Percentiles rank a stretch among this genome's conserved stretches.
Conservation (phyloP, 2,329 filamentous ascomycete genomes). For the Xylariaceae sp. region DNA sequence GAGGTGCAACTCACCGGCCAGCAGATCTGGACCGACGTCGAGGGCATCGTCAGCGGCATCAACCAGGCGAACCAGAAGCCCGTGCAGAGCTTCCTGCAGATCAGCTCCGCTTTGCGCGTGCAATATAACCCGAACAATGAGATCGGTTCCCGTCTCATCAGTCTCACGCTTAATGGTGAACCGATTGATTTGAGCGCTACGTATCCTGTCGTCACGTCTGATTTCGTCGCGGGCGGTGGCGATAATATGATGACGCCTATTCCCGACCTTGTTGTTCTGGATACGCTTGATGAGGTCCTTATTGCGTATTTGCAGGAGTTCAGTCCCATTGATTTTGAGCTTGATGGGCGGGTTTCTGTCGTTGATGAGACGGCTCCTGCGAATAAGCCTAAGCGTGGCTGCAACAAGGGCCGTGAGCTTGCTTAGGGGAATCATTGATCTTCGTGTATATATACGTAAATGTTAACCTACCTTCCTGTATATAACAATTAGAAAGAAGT, state of each 20-base stretch:
- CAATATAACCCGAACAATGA: slow-evolving; percentile 50
- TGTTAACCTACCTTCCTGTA: too few species aligned
- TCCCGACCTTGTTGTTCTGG: slow-evolving; percentile 38
- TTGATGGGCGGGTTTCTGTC: slow-evolving; percentile 42
- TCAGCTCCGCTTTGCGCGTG: slow-evolving; percentile 52
- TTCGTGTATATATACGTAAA: neutral
- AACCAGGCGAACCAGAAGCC: slow-evolving; percentile 50
- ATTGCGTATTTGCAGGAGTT: slow-evolving; percentile 43
- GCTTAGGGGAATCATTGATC: too few species aligned
- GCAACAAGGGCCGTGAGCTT: too few species aligned
- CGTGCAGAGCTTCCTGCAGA: slow-evolving; percentile 56
- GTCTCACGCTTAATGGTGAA: slow-evolving; percentile 45
- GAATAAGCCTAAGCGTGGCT: too few species aligned
- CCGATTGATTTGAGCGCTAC: slow-evolving; percentile 41
- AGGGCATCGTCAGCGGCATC: slow-evolving; percentile 51
- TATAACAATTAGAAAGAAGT: too few species aligned
- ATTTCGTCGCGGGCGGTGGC: slow-evolving; percentile 58
- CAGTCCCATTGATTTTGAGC: slow-evolving; percentile 44
- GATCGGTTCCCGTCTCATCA: slow-evolving; percentile 47
- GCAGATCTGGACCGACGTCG: slow-evolving; percentile 52
- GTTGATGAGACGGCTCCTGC: slow-evolving; percentile 7
- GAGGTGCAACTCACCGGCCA: slow-evolving; percentile 50
- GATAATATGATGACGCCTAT: slow-evolving; percentile 51
- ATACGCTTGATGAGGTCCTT: slow-evolving; percentile 48
- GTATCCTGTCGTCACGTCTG: slow-evolving; percentile 57